Evolutionary conservation across 2,329 filamentous ascomycete genomes (phyloP).

Genomic region (Pseudocercospora musae): DNA sequence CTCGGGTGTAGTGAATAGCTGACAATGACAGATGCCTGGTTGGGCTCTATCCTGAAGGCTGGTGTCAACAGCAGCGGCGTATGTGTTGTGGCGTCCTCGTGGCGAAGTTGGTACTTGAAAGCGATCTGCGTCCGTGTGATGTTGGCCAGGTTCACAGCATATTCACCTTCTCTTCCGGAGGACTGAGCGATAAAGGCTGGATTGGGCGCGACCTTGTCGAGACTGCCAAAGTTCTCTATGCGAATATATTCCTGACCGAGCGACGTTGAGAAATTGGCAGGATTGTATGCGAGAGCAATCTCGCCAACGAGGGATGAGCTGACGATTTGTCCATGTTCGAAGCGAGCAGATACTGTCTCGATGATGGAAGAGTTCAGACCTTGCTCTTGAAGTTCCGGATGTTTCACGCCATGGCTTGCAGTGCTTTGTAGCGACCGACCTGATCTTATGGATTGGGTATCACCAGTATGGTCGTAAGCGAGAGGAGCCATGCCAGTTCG

Average conservation of each 20-base stretch:
- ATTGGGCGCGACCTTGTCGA: slow-evolving; percentile 92
- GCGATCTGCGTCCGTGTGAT: slow-evolving; percentile 69
- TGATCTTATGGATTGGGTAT: slow-evolving; percentile 88
- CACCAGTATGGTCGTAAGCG: slow-evolving; percentile 59
- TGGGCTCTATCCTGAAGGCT: slow-evolving; percentile 77
- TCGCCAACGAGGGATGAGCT: slow-evolving; percentile 78
- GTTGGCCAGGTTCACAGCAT: slow-evolving; percentile 68
- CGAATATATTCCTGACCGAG: slow-evolving; percentile 63
- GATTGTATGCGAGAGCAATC: slow-evolving; percentile 80
- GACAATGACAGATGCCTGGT: slow-evolving; percentile 81
- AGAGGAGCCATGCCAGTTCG: slow-evolving; percentile 30
- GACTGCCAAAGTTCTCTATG: slow-evolving; percentile 79
- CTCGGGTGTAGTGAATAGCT: slow-evolving; percentile 79
- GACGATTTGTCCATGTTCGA: slow-evolving; percentile 69
- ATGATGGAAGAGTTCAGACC: slow-evolving; percentile 87
- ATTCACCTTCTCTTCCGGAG: slow-evolving; percentile 70
- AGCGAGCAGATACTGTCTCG: slow-evolving; percentile 83
- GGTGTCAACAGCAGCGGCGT: slow-evolving; percentile 72
- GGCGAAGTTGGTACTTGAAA: slow-evolving; percentile 91
- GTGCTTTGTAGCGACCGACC: slow-evolving; percentile 65
- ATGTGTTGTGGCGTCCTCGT: slow-evolving; percentile 54
- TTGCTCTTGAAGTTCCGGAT: slow-evolving; percentile 74
- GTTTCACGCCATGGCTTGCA: slow-evolving; percentile 61
- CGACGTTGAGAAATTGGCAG: slow-evolving; percentile 44
- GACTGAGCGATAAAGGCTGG: slow-evolving; percentile 79